These are phyloP conservation scores for Eucalyptus sp. DNA, from an alignment of 345 rosid genomes.

Conservation along the genomic window DNA sequence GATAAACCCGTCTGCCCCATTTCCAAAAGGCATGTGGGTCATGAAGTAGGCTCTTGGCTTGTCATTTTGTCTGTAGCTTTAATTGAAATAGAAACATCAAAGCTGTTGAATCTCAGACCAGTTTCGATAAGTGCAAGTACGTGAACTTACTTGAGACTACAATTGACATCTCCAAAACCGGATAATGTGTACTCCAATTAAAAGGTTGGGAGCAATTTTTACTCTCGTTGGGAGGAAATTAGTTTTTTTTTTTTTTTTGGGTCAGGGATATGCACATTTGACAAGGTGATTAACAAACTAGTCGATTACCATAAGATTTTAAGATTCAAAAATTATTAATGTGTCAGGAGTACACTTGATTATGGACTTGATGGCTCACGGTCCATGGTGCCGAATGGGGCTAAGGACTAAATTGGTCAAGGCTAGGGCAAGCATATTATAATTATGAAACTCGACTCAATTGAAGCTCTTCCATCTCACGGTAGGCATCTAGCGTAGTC, in stretches of 20 bases:
- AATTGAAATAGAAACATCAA: neutral
- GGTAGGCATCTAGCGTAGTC: neutral
- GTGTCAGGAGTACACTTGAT: neutral
- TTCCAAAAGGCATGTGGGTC: neutral
- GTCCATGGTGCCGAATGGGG: fast-evolving
- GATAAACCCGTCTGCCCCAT: neutral
- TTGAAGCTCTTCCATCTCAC: neutral
- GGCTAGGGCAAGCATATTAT: neutral
- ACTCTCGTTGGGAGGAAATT: neutral
- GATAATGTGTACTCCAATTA: neutral
- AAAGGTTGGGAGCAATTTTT: neutral
- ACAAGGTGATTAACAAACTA: neutral
- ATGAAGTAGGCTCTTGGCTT: neutral
- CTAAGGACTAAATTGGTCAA: fast-evolving
- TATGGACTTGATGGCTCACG: fast-evolving
- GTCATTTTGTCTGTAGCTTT: neutral
- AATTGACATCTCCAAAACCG: neutral
- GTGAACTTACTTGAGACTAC: neutral
- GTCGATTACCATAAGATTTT: neutral
- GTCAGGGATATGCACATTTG: fast-evolving
- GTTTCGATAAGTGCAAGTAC: neutral
- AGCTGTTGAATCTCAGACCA: neutral
- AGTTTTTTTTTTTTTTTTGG: neutral
- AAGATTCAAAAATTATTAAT: neutral
- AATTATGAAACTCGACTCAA: neutral